Percentiles rank a stretch among this genome's conserved stretches.
These are phyloP conservation scores for Collybiopsis confluens DNA, from an alignment of 768 basidiomycete species.

Conservation along the genomic window DNA sequence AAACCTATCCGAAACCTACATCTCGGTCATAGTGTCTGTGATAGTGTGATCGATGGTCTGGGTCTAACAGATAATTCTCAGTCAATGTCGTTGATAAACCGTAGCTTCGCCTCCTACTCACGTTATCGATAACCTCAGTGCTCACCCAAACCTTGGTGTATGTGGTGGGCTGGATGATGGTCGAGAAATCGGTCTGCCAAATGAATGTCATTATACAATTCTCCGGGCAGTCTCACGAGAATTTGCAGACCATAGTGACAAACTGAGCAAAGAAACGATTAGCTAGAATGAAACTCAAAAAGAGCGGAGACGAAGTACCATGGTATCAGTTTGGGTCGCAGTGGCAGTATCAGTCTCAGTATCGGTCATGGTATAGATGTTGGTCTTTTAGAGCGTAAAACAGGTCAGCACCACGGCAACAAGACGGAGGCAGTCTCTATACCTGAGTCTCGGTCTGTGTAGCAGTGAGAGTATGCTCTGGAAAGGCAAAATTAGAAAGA, in stretches of 20 bases:
- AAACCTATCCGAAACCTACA: conserved; percentile 25
- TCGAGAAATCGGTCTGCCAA: conserved; percentile 39
- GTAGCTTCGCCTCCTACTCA: conserved; percentile 22
- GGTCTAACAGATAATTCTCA: conserved; percentile 8
- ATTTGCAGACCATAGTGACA: conserved; percentile 37
- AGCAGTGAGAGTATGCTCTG: conserved; percentile 56
- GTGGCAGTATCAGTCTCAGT: conserved; percentile 51
- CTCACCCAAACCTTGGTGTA: conserved; percentile 47
- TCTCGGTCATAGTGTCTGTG: conserved; percentile 47
- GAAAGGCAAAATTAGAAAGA: neutral
- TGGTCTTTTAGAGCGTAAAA: conserved; percentile 23
- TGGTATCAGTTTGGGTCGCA: conserved; percentile 21
- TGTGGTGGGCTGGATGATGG: conserved; percentile 54
- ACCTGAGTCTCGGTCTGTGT: conserved; percentile 53
- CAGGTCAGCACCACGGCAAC: no score
- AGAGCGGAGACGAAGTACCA: neutral
- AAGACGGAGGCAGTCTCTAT: no score
- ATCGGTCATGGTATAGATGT: conserved; percentile 51
- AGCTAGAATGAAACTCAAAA: neutral
- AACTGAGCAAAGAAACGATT: conserved; percentile 23
- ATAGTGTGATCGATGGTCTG: conserved; percentile 45
- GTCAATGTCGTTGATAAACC: neutral
- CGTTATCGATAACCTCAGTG: conserved; percentile 58
- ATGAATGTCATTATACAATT: no score
- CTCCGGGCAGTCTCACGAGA: no score